These are phyloP conservation scores for Ehretia macrophylla DNA, from an alignment of 257 asterid genomes.

Conservation along the genomic window DNA sequence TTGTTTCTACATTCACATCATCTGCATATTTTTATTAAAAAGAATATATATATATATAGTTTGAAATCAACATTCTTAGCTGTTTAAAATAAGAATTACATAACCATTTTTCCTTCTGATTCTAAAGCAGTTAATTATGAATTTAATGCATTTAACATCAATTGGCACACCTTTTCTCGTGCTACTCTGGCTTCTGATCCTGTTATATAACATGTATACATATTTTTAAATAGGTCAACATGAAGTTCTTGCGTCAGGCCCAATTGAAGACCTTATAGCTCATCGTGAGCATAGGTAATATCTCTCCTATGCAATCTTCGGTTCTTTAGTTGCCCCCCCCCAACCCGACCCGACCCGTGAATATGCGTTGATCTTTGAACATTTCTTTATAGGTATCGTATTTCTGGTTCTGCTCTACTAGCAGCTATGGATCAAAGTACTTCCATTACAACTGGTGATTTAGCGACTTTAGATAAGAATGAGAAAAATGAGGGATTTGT, in stretches of 20 bases:
- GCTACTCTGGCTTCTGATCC: no score
- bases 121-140: no score
- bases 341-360: no score
- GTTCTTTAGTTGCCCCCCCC: slow-evolving; percentile 1
- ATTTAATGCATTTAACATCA: no score
- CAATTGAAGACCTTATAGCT: slow-evolving; percentile 98
- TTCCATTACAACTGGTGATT: slow-evolving; percentile 43
- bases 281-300: slow-evolving; percentile 96
- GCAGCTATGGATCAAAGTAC: slow-evolving; percentile 97
- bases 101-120: no score
- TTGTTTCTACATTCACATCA: no score
- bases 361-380: slow-evolving; percentile 12
- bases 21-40: no score
- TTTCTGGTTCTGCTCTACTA: slow-evolving; percentile 89
- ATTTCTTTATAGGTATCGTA: slow-evolving; percentile 75
- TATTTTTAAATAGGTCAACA: slow-evolving; percentile 61
- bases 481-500: slow-evolving; percentile 52
- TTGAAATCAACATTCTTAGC: no score
- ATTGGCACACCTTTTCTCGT: no score
- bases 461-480: slow-evolving; percentile 38
- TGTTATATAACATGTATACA: no score
- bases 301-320: slow-evolving; percentile 3
- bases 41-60: no score
- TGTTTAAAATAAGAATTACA: no score
- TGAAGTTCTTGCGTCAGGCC: slow-evolving; percentile 97